Evolutionary conservation across 2,329 filamentous ascomycete species (phyloP).

Genomic region (Fusarium anthophilum): DNA sequence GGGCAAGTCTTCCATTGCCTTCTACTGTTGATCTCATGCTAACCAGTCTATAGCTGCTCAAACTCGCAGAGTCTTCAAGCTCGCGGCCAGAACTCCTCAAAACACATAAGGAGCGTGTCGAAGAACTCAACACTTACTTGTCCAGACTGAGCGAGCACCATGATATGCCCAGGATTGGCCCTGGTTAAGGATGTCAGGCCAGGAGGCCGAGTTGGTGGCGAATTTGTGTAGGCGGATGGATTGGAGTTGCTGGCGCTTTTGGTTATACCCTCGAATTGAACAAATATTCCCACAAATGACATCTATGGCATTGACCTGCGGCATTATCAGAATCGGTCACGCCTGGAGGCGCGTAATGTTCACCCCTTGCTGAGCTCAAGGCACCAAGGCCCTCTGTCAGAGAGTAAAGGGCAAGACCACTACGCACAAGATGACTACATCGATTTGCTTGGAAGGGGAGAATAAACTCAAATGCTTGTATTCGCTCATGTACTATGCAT

Average conservation of each 20-base stretch:
- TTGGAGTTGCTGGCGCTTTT: conserved; percentile 41
- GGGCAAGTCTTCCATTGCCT: conserved; percentile 64
- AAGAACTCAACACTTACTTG: conserved; percentile 93
- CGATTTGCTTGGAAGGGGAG: not conserved
- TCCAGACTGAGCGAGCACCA: conserved; percentile 95
- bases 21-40: not conserved
- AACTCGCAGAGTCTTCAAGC: conserved; percentile 72
- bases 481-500: conserved; percentile 34
- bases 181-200: conserved; percentile 54
- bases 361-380: not conserved
- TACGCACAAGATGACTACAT: not conserved
- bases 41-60: conserved; percentile 70
- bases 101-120: conserved; percentile 95
- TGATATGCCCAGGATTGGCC: conserved; percentile 84
- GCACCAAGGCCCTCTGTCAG: not conserved
- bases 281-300: not conserved
- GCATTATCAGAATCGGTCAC: not conserved
- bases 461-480: conserved; percentile 17
- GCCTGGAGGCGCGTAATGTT: not conserved
- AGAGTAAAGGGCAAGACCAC: not conserved
- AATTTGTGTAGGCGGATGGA: not conserved
- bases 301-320: not conserved
- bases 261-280: conserved; percentile 36
- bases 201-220: not conserved
- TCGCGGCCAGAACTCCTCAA: conserved; percentile 82